Evolutionary conservation across 805 yeast species (phyloP).

Genomic region (Zygoascus ofunaensis): DNA sequence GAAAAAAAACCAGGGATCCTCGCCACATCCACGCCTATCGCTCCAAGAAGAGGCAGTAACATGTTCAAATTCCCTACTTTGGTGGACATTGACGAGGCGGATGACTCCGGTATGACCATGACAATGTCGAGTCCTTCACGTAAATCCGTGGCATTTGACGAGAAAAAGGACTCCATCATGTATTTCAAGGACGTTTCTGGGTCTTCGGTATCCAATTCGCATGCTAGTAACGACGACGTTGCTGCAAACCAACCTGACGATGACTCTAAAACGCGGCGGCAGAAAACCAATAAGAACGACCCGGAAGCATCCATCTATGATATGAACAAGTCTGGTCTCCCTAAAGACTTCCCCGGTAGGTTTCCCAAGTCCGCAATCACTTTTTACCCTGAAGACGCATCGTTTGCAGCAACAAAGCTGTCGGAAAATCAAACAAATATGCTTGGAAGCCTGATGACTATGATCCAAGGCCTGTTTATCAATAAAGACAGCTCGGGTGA

Average conservation of each 20-base stretch:
- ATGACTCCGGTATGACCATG: neutral
- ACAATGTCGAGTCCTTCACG: neutral
- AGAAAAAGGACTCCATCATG: neutral
- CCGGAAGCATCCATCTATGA: neutral
- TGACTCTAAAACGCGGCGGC: neutral
- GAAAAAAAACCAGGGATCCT: too few relatives aligned
- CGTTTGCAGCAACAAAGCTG: slow-evolving; percentile 1
- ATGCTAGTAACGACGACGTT: neutral
- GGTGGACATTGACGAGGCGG: neutral
- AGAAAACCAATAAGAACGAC: neutral
- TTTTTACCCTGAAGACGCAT: slow-evolving; percentile 2
- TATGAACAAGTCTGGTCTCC: slow-evolving; percentile 13
- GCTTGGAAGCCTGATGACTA: neutral
- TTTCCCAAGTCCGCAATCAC: slow-evolving; percentile 13
- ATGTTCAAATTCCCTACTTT: neutral
- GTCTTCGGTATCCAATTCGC: neutral
- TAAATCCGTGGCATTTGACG: neutral
- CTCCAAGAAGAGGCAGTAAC: neutral
- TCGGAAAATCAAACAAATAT: neutral
- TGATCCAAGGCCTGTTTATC: neutral
- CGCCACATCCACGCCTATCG: neutral
- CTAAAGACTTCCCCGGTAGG: slow-evolving; percentile 17
- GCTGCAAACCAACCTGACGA: neutral
- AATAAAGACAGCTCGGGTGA: too few relatives aligned
- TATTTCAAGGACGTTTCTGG: neutral